A percentile compares a stretch with the other conserved stretches of the same genome.
These are phyloP conservation scores for Candida maltosa DNA, from an alignment of 805 yeast genomes.

Conservation along the genomic window DNA sequence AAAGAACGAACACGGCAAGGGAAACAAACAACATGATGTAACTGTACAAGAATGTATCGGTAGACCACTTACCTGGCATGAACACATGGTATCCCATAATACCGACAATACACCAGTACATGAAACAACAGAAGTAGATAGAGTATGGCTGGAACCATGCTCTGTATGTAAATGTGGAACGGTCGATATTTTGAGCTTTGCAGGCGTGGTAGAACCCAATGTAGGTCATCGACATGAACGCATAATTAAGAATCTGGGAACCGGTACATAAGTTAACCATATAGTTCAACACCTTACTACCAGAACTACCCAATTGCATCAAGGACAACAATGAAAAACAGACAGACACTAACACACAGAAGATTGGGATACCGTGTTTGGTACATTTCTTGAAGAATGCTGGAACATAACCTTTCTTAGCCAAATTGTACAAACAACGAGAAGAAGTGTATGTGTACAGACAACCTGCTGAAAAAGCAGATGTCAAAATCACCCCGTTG, in stretches of 20 bases:
- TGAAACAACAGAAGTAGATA: constrained; percentile 25
- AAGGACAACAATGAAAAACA: constrained; percentile 26
- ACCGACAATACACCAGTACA: constrained; percentile 45
- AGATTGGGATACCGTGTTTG: constrained; percentile 42
- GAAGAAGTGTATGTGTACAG: constrained; percentile 41
- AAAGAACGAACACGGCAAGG: constrained; percentile 25
- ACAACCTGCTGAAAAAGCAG: constrained; percentile 50
- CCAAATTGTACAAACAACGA: constrained; percentile 39
- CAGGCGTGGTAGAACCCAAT: constrained; percentile 39
- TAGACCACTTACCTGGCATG: constrained; percentile 62
- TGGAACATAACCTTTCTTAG: constrained; percentile 39
- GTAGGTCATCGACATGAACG: constrained; percentile 42
- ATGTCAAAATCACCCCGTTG: constrained; percentile 58
- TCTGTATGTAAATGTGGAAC: constrained; percentile 35
- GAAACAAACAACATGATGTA: constrained; percentile 66
- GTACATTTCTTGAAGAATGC: constrained; percentile 30
- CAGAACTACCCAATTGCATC: constrained; percentile 25
- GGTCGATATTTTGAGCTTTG: constrained; percentile 36
- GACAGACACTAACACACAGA: constrained; percentile 27
- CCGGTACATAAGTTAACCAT: constrained; percentile 47
- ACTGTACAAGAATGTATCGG: constrained; percentile 59
- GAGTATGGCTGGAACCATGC: constrained; percentile 45
- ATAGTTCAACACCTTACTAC: constrained; percentile 39
- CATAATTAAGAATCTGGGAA: constrained; percentile 45
- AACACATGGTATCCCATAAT: constrained; percentile 70